Base-by-base conservation (phyloP, 2,329 filamentous ascomycete genomes). In the Trichoderma gracile region DNA sequence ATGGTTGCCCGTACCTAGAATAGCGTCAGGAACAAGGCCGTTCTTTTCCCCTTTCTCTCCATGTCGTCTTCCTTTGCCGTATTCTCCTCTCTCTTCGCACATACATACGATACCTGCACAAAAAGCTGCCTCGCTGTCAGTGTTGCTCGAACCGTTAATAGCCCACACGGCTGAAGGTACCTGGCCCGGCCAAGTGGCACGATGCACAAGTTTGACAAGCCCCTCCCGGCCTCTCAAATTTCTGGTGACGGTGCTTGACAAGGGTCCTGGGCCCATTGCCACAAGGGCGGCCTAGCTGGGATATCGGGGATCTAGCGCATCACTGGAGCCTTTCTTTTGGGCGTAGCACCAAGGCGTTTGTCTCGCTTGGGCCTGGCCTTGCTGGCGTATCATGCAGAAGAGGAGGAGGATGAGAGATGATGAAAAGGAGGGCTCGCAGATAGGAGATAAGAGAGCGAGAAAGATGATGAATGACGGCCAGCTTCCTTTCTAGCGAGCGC, bases 301-400 rank as follows among this genome's bases (percentile, higher is more conserved):
- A 33, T 46, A 43, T 50, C 46, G 57, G 46, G 49, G 25, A 61
- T 55, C 46, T 55, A 55, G 63, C 12, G 42, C 56, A 54, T 65
- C 56, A 46, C 33, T 38, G 33, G 33, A 8, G 9, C 33, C 33
- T 38, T 38, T 55, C 21, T 53, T 65, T 55, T 47, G 21, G 42
- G 63, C 63, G 49, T 60, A 65, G 63, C 56, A 60, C 19, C 42
- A 33, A 14, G n/a, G 52, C 33, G 21, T 54, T 61, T 61, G 58
- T 54, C 53, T 60, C 40, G 12, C 63, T 65, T 65, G 60, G 55
- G 63, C 21, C 55, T 65, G n/a, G n/a, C n/a, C n/a, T n/a, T n/a
- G n/a, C n/a, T n/a, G 56, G 63, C 27, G 63, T 47, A 56, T 58
- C 63, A 58, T 65, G 56, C 47, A 40, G 25, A 30, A 25, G 17